Base-by-base conservation (phyloP, 345 rosid genomes). In the Jatropha curcas region DNA sequence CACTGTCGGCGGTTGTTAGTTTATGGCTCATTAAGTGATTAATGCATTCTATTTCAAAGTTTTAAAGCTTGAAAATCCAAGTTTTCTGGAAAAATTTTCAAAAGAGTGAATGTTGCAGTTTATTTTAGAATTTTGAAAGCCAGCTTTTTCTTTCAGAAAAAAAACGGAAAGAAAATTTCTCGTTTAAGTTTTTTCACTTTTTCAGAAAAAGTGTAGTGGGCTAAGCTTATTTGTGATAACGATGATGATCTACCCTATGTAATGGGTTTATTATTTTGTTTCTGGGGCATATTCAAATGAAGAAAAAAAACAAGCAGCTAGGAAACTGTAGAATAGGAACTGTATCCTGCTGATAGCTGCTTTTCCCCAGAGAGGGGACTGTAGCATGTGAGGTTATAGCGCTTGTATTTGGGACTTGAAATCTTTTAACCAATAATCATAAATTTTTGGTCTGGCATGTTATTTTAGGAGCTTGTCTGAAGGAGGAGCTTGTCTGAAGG, bases 361-460 rank as follows among this genome's bases (percentile, higher is more conserved):
- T n/a, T n/a, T n/a, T n/a, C n/a, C n/a, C n/a, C n/a, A n/a, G n/a
- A n/a, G n/a, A n/a, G n/a, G n/a, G n/a, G 73, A 59, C 17, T 53
- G 53, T 46, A n/a, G 39, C 52, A 58, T 34, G 60, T n/a, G n/a
- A n/a, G n/a, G n/a, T n/a, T 12, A 13, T 53, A 27, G 7, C 37
- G 56, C 56, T 70, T 58, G 35, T 16, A 33, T n/a, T 55, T 41
- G 25, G 37, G 64, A 25, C 41, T 5, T 14, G 46, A 68, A 71
- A 41, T 27, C 50, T 28, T 28, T 6, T 34, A 45, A 34, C 48
- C 50, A 46, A 12, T 34, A 14, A 2, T 34, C 30, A 8, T 33
- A 31, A 59, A 34, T 28, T 16, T n/a, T 55, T 12, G 28, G 39
- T 45, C 52, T 57, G 39, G 56, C 39, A 33, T 67, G 37, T 43